Conservation (phyloP, 495 filamentous ascomycete genomes). For the Hypomontagnella submonticulosa region DNA sequence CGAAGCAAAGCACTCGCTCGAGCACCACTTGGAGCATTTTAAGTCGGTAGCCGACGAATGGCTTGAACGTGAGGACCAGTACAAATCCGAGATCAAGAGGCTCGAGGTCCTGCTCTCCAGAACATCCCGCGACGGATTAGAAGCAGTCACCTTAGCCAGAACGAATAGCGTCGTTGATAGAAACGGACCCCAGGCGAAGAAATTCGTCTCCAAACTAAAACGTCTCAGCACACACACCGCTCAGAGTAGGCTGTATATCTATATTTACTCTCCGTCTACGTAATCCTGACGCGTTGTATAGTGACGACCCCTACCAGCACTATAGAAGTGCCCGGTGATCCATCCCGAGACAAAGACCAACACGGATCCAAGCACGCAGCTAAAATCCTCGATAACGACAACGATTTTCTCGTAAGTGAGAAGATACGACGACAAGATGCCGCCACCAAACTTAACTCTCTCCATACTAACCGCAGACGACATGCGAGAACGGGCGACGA, state of each 20-base stretch:
- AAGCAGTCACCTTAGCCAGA: slow-evolving; percentile 57
- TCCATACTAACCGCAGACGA: slow-evolving; percentile 5
- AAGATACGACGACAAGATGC: slow-evolving; percentile 37
- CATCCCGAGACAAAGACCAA: background rate
- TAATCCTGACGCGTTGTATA: slow-evolving; percentile 1
- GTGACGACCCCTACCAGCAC: background rate
- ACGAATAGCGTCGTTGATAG: slow-evolving; percentile 56
- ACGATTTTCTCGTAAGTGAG: slow-evolving; percentile 44
- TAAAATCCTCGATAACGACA: slow-evolving; percentile 35
- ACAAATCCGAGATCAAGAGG: slow-evolving; percentile 60
- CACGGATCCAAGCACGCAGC: slow-evolving; percentile 4
- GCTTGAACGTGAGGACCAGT: slow-evolving; percentile 53
- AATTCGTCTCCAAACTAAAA: slow-evolving; percentile 50
- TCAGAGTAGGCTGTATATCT: slow-evolving; percentile 8
- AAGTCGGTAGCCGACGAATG: slow-evolving; percentile 54
- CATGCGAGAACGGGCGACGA: background rate
- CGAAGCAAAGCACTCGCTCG: slow-evolving; percentile 47
- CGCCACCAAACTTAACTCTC: background rate
- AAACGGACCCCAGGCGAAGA: slow-evolving; percentile 40
- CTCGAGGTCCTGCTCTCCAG: slow-evolving; percentile 60
- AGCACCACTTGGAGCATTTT: slow-evolving; percentile 55
- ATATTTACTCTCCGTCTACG: background rate
- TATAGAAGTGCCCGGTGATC: slow-evolving; percentile 1
- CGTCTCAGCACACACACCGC: slow-evolving; percentile 33
- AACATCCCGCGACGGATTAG: slow-evolving; percentile 59